These are phyloP conservation scores for Phytophthora capsici DNA, from an alignment of 352 stramenopile genomes.

Conservation along the genomic window DNA sequence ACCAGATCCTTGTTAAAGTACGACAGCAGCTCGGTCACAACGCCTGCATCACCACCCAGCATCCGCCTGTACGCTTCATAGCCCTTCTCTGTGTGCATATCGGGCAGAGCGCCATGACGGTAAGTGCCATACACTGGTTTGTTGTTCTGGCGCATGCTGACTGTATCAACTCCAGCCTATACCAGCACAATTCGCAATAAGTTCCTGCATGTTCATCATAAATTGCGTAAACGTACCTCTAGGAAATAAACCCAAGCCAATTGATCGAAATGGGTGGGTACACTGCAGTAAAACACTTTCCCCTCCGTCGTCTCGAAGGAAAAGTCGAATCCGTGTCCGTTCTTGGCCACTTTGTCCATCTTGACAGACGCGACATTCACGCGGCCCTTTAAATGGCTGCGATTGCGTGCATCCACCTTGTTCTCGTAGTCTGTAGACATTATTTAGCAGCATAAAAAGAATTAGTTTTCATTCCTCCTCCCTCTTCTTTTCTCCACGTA, in stretches of 20 bases:
- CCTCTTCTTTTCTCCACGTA: slow-evolving; percentile 27
- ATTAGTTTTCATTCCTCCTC: neutral
- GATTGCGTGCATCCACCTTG: slow-evolving; percentile 89
- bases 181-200: neutral
- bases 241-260: slow-evolving; percentile 88
- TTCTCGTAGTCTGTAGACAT: slow-evolving; percentile 77
- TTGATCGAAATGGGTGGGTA: slow-evolving; percentile 83
- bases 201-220: neutral
- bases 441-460: no score
- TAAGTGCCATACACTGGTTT: slow-evolving; percentile 85
- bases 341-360: slow-evolving; percentile 81
- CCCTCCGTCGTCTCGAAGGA: slow-evolving; percentile 85
- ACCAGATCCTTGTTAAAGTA: slow-evolving; percentile 93
- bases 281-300: slow-evolving; percentile 85
- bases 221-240: slow-evolving; percentile 43
- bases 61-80: slow-evolving; percentile 83
- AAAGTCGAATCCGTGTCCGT: slow-evolving; percentile 84
- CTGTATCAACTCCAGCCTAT: slow-evolving; percentile 73
- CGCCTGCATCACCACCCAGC: slow-evolving; percentile 55
- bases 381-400: slow-evolving; percentile 84
- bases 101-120: slow-evolving; percentile 66
- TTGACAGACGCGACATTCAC: slow-evolving; percentile 83
- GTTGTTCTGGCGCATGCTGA: slow-evolving; percentile 86
- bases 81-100: slow-evolving; percentile 79
- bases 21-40: slow-evolving; percentile 72